These are phyloP conservation scores for Macrocystidia cucumis DNA, from an alignment of 1,284 basidiomycete genomes.

Conservation along the genomic window DNA sequence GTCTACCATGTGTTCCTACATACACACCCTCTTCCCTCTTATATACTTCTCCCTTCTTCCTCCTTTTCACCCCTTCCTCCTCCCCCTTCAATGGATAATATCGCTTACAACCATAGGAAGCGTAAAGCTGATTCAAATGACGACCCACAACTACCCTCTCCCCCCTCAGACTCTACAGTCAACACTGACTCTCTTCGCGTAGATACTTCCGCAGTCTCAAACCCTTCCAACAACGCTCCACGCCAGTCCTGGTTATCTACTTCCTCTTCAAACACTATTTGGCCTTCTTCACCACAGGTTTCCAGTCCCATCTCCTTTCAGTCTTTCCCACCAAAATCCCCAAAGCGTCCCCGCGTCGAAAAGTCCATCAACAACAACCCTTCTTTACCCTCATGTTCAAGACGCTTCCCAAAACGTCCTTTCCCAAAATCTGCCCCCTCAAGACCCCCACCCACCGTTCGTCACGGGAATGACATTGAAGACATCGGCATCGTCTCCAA, in stretches of 20 bases:
- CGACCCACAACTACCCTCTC: conserved; percentile 26
- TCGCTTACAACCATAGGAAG: conserved; percentile 44
- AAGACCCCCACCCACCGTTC: conserved; percentile 22
- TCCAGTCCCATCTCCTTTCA: conserved; percentile 20
- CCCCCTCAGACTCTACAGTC: conserved; percentile 16
- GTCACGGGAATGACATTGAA: conserved; percentile 38
- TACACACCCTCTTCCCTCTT: conserved; percentile 26
- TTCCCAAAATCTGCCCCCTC: conserved; percentile 14
- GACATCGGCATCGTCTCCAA: conserved; percentile 43
- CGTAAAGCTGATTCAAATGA: conserved; percentile 48
- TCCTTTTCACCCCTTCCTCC: conserved; percentile 16
- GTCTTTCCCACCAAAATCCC: conserved; percentile 19
- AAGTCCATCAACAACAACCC: conserved; percentile 25
- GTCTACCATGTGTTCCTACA: conserved; percentile 32
- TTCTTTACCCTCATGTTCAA: conserved; percentile 14
- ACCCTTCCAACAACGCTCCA: conserved; percentile 18
- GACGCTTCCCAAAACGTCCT: conserved; percentile 12
- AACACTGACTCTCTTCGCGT: conserved; percentile 18
- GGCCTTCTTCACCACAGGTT: conserved; percentile 24
- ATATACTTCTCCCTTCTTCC: conserved; percentile 25
- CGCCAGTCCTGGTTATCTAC: conserved; percentile 25
- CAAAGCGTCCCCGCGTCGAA: conserved; percentile 33
- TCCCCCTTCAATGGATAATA: conserved; percentile 39
- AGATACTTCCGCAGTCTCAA: conserved; percentile 10
- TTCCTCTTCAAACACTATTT: conserved; percentile 17